These are phyloP conservation scores for Mrakia hoshinonis DNA, from an alignment of 768 basidiomycete genomes.

Conservation along the genomic window DNA sequence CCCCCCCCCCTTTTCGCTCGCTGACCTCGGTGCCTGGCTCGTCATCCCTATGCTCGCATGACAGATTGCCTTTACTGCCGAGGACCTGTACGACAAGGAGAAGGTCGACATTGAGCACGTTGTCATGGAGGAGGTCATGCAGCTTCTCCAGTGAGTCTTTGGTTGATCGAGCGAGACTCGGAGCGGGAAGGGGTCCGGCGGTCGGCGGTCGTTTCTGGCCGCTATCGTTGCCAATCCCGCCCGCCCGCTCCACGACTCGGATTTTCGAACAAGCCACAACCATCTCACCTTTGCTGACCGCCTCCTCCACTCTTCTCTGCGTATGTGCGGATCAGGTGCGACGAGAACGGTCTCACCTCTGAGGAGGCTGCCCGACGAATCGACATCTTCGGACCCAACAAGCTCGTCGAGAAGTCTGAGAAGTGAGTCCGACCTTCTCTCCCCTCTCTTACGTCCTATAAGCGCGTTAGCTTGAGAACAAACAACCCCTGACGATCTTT, in stretches of 20 bases:
- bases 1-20: background rate
- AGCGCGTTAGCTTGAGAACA: no score
- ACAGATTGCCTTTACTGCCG: conserved; percentile 42
- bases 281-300: background rate
- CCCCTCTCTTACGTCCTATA: no score
- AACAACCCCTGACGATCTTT: no score
- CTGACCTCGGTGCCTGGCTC: background rate
- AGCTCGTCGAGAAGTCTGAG: conserved; percentile 61
- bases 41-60: background rate
- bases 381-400: conserved; percentile 93
- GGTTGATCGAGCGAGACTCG: no score
- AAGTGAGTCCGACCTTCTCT: conserved; percentile 35
- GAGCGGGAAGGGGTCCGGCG: background rate
- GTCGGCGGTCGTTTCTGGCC: background rate
- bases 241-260: background rate
- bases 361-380: conserved; percentile 76
- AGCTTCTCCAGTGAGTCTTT: conserved; percentile 63
- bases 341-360: conserved; percentile 62
- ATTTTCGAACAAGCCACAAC: background rate
- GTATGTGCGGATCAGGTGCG: conserved; percentile 45
- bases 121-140: conserved; percentile 92
- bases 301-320: background rate
- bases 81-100: conserved; percentile 76
- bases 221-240: conserved; percentile 17
- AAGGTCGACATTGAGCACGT: conserved; percentile 98